phyloP scores from a whole-genome alignment of 2,329 filamentous ascomycete species.

The Aspergillus ruber region DNA sequence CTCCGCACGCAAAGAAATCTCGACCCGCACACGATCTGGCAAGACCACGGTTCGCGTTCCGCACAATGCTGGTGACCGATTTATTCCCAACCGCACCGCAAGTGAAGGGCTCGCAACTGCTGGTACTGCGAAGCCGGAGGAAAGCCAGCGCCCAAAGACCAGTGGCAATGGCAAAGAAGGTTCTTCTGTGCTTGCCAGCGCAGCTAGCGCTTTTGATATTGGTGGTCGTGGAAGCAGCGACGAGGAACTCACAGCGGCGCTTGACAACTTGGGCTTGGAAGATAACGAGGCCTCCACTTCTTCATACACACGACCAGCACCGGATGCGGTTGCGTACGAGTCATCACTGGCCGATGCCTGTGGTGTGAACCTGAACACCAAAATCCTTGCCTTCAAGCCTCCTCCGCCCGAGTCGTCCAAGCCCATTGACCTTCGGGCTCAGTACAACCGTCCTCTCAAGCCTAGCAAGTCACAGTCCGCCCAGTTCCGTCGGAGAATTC shows the following conservation, averaged over 20 bases:
- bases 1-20: conserved; percentile 48
- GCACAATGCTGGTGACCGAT: conserved; percentile 75
- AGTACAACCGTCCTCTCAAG: conserved; percentile 96
- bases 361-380: conserved; percentile 85
- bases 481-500: conserved; percentile 84
- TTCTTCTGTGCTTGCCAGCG: conserved; percentile 69
- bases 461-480: conserved; percentile 65
- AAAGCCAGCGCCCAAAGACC: conserved; percentile 67
- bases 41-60: conserved; percentile 69
- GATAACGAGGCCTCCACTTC: conserved; percentile 59
- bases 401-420: conserved; percentile 96
- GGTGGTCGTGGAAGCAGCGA: conserved; percentile 53
- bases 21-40: conserved; percentile 39
- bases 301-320: conserved; percentile 70
- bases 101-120: conserved; percentile 81
- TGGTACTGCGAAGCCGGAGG: conserved; percentile 78
- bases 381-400: conserved; percentile 97
- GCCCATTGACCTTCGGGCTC: conserved; percentile 92
- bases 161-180: conserved; percentile 61
- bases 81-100: conserved; percentile 88
- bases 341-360: conserved; percentile 85
- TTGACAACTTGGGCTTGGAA: conserved; percentile 73
- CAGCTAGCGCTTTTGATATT: conserved; percentile 61
- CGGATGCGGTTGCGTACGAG: conserved; percentile 84
- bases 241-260: conserved; percentile 70